Evolutionary conservation across 2,329 filamentous ascomycete genomes (phyloP), one percentile per base, ranked within the genome.

Genomic region (Clonostachys rosea): DNA sequence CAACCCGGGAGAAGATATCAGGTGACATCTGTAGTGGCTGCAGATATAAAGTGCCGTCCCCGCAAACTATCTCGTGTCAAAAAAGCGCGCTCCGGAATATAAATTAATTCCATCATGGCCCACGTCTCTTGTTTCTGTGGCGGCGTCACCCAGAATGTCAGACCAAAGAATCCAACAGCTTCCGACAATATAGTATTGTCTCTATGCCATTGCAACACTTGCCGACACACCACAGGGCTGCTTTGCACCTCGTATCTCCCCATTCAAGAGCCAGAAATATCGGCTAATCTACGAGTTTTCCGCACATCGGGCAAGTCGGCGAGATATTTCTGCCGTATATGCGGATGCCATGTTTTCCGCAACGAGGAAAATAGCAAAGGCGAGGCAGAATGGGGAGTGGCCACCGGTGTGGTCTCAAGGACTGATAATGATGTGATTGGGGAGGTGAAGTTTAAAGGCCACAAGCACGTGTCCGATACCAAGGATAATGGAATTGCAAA

Each of bases 241-340:
- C 56, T 73, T 3, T 73, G 57, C 51, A 59, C 59, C 3, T 71
- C 67, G 0, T 74, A 72, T 44, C 52, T 57, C 13, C 56, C 58
- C 4, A 59, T 72, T 14, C 42, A 49, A 2, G 36, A 37, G 0
- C 56, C 58, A 1, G 16, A 13, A 3, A 10, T 56, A 1, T 36
- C 33, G 3, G 12, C 46, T 0, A 49, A 47, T 2, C 50, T 67
- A 17, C 43, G 17, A 1, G 46, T 24, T 11, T 52, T 54, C 14
- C 9, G 20, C 43, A n/a, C 13, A 24, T 17, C 24, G 34, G 20
- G 37, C 41, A 16, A 20, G 20, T 40, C 33, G 4, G 18, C 16
- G 11, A 14, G 46, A 44, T 44, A 46, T 40, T 49, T 43, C 36
- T 47, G 45, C 39, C 16, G 33, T 10, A 34, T n/a, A 3, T 47